Conservation (phyloP, 1,139 yeast genomes). For the Taphrina flavorubra region DNA sequence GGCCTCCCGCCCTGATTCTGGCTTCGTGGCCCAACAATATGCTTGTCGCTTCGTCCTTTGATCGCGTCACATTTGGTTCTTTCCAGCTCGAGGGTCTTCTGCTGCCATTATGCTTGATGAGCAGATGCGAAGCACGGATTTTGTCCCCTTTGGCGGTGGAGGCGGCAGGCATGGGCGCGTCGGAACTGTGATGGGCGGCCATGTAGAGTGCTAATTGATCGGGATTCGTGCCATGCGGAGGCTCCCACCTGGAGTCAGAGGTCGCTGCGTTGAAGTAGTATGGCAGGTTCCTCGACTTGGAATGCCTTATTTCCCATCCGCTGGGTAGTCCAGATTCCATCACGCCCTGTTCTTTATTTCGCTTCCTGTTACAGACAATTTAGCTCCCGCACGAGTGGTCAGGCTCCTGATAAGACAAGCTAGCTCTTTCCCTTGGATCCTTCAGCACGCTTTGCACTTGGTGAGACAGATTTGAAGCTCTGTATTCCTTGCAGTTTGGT, state of each 20-base stretch:
- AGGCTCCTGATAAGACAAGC: too few relatives aligned
- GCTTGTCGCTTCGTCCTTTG: slow-evolving; percentile 82
- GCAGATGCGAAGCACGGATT: slow-evolving; percentile 73
- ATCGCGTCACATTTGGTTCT: slow-evolving; percentile 70
- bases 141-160: slow-evolving; percentile 54
- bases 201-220: slow-evolving; percentile 65
- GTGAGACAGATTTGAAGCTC: too few relatives aligned
- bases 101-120: slow-evolving; percentile 80
- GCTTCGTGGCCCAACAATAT: slow-evolving; percentile 65
- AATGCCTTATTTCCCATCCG: slow-evolving; percentile 81
- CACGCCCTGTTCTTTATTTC: neutral
- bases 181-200: slow-evolving; percentile 49
- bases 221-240: slow-evolving; percentile 82
- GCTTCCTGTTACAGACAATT: neutral
- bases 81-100: slow-evolving; percentile 95
- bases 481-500: too few relatives aligned
- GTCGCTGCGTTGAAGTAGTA: slow-evolving; percentile 58
- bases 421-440: too few relatives aligned
- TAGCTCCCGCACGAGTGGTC: too few relatives aligned
- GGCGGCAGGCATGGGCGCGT: slow-evolving; percentile 44
- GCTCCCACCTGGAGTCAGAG: slow-evolving; percentile 80
- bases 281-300: slow-evolving; percentile 82
- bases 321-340: slow-evolving; percentile 74
- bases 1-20: slow-evolving; percentile 70
- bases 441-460: too few relatives aligned